These are phyloP conservation scores for Sonneratia caseolaris DNA, from an alignment of 345 rosid genomes.

Conservation along the genomic window DNA sequence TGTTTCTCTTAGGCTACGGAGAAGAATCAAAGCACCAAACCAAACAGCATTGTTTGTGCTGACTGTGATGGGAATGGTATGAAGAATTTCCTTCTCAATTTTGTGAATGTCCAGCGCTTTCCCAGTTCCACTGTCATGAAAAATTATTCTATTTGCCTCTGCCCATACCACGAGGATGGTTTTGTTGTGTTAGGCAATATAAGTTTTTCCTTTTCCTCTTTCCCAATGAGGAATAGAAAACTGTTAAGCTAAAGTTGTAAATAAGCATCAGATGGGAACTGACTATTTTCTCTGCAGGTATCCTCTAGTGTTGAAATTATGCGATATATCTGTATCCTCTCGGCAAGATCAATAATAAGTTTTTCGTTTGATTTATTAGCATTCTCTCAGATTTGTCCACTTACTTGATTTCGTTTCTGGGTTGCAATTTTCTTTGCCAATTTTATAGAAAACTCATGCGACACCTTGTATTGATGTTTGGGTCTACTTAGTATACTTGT, in stretches of 20 bases:
- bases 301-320: neutral
- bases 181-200: neutral
- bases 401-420: neutral
- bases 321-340: neutral
- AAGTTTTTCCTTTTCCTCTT: neutral
- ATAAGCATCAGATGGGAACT: neutral
- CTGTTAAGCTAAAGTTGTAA: neutral
- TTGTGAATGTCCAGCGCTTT: neutral
- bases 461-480: neutral
- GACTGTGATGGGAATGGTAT: slow-evolving; percentile 78
- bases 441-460: neutral
- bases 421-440: neutral
- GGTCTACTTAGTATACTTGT: neutral
- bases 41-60: slow-evolving; percentile 55
- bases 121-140: neutral
- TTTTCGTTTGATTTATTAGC: too few species aligned
- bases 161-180: neutral
- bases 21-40: slow-evolving; percentile 25
- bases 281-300: neutral
- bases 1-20: slow-evolving; percentile 43
- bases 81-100: neutral
- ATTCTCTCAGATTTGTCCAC: neutral
- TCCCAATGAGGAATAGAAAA: neutral
- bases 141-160: neutral
- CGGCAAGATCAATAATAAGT: too few species aligned